Evolutionary conservation across 2,329 filamentous ascomycete genomes (phyloP).

Genomic region (Pseudogymnoascus sp.): DNA sequence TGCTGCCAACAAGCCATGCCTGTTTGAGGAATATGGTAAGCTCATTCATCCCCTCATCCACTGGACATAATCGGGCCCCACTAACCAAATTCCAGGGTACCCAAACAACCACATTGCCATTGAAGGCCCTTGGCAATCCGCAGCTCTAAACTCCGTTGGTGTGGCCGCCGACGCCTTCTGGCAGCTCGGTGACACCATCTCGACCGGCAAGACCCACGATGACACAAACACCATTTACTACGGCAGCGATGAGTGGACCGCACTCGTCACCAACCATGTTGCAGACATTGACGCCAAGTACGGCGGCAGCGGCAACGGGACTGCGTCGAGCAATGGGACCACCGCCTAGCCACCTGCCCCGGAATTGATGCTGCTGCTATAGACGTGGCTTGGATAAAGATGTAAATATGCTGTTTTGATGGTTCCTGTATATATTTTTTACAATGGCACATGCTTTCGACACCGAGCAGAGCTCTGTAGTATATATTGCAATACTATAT

Average conservation of each 20-base stretch:
- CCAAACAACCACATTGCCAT: background rate
- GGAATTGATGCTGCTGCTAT: background rate
- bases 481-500: background rate
- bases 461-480: background rate
- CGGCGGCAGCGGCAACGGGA: background rate
- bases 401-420: background rate
- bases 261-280: background rate
- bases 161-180: slow-evolving; percentile 27
- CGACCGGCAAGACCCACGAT: slow-evolving; percentile 19
- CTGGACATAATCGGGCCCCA: background rate
- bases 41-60: background rate
- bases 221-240: slow-evolving; percentile 26
- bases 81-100: background rate
- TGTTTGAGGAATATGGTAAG: slow-evolving; percentile 35
- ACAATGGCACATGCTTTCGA: background rate
- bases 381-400: background rate
- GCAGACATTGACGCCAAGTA: background rate
- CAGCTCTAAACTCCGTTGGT: slow-evolving; percentile 15
- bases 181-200: slow-evolving; percentile 26
- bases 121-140: slow-evolving; percentile 21
- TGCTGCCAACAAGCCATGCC: slow-evolving; percentile 33
- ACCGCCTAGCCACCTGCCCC: background rate
- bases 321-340: background rate
- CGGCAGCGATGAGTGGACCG: slow-evolving; percentile 21
- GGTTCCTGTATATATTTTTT: slow-evolving; percentile 4